phyloP scores from a whole-genome alignment of 2,329 filamentous ascomycete species.

The Aspergillus thermomutatus region DNA sequence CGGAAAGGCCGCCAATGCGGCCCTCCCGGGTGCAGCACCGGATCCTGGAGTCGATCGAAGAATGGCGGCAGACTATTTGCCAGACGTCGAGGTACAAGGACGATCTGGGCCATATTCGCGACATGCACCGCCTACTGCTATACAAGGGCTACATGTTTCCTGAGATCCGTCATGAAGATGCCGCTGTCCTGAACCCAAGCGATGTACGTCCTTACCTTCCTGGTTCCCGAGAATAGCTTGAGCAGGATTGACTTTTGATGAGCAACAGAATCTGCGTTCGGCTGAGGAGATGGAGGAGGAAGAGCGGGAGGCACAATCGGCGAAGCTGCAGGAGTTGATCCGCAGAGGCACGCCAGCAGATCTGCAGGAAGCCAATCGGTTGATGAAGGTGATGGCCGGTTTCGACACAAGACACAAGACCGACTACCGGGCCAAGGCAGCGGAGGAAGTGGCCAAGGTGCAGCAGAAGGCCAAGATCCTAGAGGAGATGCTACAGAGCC shows the following conservation, averaged over 20 bases:
- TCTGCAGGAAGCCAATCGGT: conserved; percentile 89
- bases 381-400: conserved; percentile 99
- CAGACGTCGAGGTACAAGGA: conserved; percentile 97
- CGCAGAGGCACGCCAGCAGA: conserved; percentile 87
- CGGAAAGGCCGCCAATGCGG: conserved; percentile 84
- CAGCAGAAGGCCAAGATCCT: conserved; percentile 91
- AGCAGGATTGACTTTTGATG: conserved; percentile 22
- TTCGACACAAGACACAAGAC: conserved; percentile 95
- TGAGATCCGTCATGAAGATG: conserved; percentile 87
- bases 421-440: conserved; percentile 95
- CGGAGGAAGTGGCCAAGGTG: conserved; percentile 89
- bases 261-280: conserved; percentile 77
- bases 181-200: conserved; percentile 91
- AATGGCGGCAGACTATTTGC: conserved; percentile 98
- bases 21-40: conserved; percentile 82
- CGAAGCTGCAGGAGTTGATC: conserved; percentile 97
- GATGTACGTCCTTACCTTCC: conserved; percentile 64
- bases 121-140: conserved; percentile 93
- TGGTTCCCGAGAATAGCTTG: background rate
- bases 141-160: conserved; percentile 98
- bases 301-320: conserved; percentile 88
- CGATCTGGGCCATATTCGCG: conserved; percentile 89
- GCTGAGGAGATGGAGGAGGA: conserved; percentile 99
- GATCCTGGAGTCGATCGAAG: conserved; percentile 94
- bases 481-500: conserved; percentile 86